These are phyloP conservation scores for Colletotrichum lupini DNA, from an alignment of 2,329 filamentous ascomycete species.

Conservation along the genomic window DNA sequence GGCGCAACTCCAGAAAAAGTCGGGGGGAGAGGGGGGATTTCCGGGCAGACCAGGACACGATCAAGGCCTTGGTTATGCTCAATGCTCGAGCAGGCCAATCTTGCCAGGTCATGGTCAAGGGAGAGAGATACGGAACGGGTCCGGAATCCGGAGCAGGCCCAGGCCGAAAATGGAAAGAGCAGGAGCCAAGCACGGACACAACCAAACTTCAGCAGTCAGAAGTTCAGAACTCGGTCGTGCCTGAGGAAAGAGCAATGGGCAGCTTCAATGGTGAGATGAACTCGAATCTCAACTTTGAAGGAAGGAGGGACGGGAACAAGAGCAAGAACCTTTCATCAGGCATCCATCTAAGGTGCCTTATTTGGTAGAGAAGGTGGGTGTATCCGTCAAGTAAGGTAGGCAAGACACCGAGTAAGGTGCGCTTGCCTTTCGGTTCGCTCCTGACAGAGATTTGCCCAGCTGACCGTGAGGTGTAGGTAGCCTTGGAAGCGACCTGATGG, in stretches of 20 bases:
- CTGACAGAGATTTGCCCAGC: background rate
- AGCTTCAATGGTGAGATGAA: background rate
- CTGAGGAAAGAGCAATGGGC: background rate
- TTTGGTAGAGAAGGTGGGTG: background rate
- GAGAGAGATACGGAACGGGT: background rate
- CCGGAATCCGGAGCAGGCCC: conserved; percentile 1
- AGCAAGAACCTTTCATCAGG: background rate
- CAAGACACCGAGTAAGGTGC: background rate
- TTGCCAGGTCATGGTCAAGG: conserved; percentile 11
- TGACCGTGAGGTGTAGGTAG: background rate
- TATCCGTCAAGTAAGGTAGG: background rate
- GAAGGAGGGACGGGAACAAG: background rate
- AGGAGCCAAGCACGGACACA: background rate
- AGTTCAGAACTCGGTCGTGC: background rate
- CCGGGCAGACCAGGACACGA: background rate
- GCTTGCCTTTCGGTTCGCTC: background rate
- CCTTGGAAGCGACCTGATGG: background rate
- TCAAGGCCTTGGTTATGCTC: background rate
- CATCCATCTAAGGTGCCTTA: no score
- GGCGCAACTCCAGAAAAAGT: background rate
- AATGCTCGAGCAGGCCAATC: background rate
- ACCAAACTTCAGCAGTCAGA: background rate
- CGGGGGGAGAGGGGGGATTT: background rate
- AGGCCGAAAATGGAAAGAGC: background rate
- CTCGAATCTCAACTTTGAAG: background rate